Evolutionary conservation across 108 stramenopile species (phyloP), one percentile per base, ranked within the genome.

Genomic region (Pseudonitzschia multiseries): DNA sequence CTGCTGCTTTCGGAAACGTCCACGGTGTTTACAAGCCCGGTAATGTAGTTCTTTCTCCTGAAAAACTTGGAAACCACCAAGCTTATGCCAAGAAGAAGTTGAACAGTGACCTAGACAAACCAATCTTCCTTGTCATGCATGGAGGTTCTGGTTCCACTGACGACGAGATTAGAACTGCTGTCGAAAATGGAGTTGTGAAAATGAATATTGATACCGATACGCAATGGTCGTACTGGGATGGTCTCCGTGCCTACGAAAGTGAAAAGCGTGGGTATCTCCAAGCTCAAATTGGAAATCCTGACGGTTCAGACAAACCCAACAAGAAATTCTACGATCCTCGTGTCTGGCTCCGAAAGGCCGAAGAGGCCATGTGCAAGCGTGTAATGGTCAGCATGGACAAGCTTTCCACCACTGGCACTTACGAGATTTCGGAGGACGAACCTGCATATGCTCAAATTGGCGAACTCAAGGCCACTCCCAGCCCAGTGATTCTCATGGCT

Each of bases 121-220:
- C 96, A 51, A 87, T 97, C 77, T 95, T 74, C 85, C 91, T 98
- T 65, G 98, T 98, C 69, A 96, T 98, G 95, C 98, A 98, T 83
- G 98, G 98, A 32, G 98, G 98, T 26, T 97, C 96, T 31, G 98
- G 98, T 67, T 96, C 95, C 64, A 92, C 95, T 29, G 89, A 94
- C 63, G 90, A 93, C 18, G 98, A 98, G 78, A 98, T 98, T 83
- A 56, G 78, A 60, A 85, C 81, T 54, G 98, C 98, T 41, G 86
- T 93, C 69, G 63, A 72, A 56, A 86, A 90, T 50, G 97, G 97
- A 56, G 95, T 96, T 54, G 86, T 98, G 69, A 98, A 98, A 94
- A 98, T 98, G 98, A 98, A 98, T 82, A 93, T 98, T 81, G 98
- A 98, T 77, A 98, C 98, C 17, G 98, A 98, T 86, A 97, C 96